phyloP scores from a whole-genome alignment of 305 asterid genomes.

The Lippia alba region DNA sequence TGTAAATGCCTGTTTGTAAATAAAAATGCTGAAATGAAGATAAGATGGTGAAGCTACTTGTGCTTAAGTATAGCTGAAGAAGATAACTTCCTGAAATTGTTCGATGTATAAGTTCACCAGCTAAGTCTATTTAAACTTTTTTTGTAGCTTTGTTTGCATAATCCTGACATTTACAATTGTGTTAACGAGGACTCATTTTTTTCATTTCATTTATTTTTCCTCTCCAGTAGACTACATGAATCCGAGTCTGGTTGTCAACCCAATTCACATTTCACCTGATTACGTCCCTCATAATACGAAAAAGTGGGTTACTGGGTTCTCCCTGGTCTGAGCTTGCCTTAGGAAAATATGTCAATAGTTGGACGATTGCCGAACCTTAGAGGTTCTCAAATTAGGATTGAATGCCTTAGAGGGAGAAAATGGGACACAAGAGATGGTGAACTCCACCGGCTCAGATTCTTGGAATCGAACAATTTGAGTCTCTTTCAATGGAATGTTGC shows the following conservation, averaged over 20 bases:
- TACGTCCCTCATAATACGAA: too few relatives aligned
- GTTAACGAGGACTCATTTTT: neutral
- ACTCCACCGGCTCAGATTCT: conserved; percentile 30
- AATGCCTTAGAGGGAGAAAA: conserved; percentile 6
- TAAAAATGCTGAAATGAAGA: neutral
- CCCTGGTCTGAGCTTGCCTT: conserved; percentile 30
- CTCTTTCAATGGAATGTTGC: conserved; percentile 7
- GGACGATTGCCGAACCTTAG: conserved; percentile 32
- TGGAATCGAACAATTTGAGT: neutral
- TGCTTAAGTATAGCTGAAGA: conserved; percentile 22
- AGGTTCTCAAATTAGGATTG: conserved; percentile 34
- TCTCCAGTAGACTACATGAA: too few relatives aligned
- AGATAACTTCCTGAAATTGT: neutral
- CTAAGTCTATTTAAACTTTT: neutral
- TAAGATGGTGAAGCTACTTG: conserved; percentile 27
- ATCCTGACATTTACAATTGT: neutral
- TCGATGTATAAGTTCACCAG: neutral
- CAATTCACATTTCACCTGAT: too few relatives aligned
- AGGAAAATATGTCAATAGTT: conserved; percentile 21
- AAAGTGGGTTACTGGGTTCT: too few relatives aligned
- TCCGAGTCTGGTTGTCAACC: too few relatives aligned
- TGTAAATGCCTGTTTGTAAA: too few relatives aligned
- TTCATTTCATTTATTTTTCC: too few relatives aligned
- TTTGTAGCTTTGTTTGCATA: too few relatives aligned
- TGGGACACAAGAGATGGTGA: conserved; percentile 27